These are phyloP conservation scores for Diplodia mutila DNA, from an alignment of 2,329 filamentous ascomycete genomes.

Conservation along the genomic window DNA sequence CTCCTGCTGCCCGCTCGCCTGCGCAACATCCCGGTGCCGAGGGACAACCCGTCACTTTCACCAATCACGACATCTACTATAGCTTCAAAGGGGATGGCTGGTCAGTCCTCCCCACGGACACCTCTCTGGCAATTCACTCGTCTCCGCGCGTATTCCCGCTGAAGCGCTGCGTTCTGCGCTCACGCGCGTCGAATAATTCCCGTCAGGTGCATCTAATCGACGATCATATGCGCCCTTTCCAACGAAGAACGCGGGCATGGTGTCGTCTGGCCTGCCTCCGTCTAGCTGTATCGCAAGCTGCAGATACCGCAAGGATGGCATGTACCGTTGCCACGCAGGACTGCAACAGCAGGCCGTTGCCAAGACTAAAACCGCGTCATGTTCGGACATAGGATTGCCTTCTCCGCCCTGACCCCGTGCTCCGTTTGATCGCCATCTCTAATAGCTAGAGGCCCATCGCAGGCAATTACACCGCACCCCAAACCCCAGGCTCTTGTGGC, in stretches of 20 bases:
- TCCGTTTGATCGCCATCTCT: constrained; percentile 13
- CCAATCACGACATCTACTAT: constrained; percentile 1
- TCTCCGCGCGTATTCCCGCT: constrained; percentile 13
- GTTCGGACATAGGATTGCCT: background rate
- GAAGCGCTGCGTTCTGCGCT: constrained; percentile 2
- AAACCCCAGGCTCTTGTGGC: background rate
- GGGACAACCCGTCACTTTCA: background rate
- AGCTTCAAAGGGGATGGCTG: constrained; percentile 5
- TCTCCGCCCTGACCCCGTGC: constrained; percentile 4
- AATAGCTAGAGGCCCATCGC: background rate
- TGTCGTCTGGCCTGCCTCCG: background rate
- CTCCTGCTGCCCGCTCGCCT: constrained; percentile 7
- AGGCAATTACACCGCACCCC: background rate
- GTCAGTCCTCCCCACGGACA: background rate
- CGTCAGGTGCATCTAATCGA: background rate
- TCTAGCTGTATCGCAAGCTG: background rate
- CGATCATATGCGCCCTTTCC: constrained; percentile 1
- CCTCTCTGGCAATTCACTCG: constrained; percentile 3
- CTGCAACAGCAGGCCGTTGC: background rate
- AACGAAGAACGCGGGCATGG: background rate
- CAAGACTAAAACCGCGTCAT: constrained; percentile 11
- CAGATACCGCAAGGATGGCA: background rate
- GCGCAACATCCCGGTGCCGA: constrained; percentile 18
- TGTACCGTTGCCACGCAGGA: background rate
- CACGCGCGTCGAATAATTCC: background rate